Evolutionary conservation across 768 basidiomycete species (phyloP).

Genomic region (Agaricus bisporus): DNA sequence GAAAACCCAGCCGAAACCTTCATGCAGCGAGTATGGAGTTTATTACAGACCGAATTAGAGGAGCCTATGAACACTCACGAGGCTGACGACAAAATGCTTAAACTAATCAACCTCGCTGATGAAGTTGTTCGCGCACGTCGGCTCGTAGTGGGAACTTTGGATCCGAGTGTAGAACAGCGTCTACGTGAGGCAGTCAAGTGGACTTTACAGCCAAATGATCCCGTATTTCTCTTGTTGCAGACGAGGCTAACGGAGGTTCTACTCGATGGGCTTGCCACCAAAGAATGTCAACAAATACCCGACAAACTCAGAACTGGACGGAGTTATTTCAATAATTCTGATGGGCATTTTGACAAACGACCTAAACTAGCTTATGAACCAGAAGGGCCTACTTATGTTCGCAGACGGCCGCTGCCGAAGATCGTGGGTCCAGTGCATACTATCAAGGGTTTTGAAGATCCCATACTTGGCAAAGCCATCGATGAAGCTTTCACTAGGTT

Average conservation of each 20-base stretch:
- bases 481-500: conserved; percentile 36
- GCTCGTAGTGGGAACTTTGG: conserved; percentile 15
- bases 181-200: conserved; percentile 60
- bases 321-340: conserved; percentile 3
- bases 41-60: conserved; percentile 32
- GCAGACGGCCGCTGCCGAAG: not conserved
- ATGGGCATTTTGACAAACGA: conserved; percentile 16
- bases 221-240: conserved; percentile 61
- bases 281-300: conserved; percentile 18
- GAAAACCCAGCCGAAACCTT: conserved; percentile 29
- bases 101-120: conserved; percentile 65
- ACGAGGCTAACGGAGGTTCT: conserved; percentile 46
- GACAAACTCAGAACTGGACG: conserved; percentile 30
- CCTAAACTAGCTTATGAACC: conserved; percentile 12
- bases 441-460: conserved; percentile 68
- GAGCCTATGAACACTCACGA: conserved; percentile 7
- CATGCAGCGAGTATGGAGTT: conserved; percentile 57
- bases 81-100: conserved; percentile 31
- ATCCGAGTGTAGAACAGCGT: conserved; percentile 38
- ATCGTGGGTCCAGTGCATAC: conserved; percentile 8
- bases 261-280: conserved; percentile 2
- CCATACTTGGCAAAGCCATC: conserved; percentile 40
- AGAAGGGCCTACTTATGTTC: not conserved
- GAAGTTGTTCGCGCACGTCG: conserved; percentile 58
- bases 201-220: conserved; percentile 54